Base-by-base conservation (phyloP, 2,329 filamentous ascomycete species). In the Aspergillus thermomutatus region DNA sequence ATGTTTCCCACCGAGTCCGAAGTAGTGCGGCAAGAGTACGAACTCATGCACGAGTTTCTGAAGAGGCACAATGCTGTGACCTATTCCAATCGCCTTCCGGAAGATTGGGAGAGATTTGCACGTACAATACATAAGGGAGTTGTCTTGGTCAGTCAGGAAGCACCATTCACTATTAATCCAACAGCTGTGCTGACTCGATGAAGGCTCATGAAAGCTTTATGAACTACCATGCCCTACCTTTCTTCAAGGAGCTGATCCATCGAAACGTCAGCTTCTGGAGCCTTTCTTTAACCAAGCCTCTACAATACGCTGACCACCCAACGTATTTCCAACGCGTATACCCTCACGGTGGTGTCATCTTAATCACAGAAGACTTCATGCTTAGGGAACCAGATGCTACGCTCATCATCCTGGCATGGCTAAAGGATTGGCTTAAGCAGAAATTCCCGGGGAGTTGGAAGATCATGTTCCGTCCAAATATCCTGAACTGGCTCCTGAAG, bases 341-440 rank as follows among this genome's bases (percentile, higher is more conserved):
- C 28, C 71, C 72, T 6, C 59, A 68, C 48, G 75, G 75, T 7
- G 64, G 61, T 8, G 71, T 71, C 1, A 67, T 77, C 26, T 66
- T 79, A 6, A 57, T 79, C 17, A 77, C 77, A 1, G 75, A 78
- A 56, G 75, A 76, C 47, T 64, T 74, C 11, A 70, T 77, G 54
- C 31, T 70, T 58, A 53, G 59, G 46, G 66, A 74, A 7, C 63
- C 69, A 0, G 60, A 69, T 19, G 64, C 56, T 21, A 65, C 72
- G 1, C 49, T 73, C 1, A 60, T 69, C 4, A 66, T 76, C 2
- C 55, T 79, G n/a, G 58, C 59, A 17, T 78, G 75, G 75, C 75
- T 77, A 52, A 53, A 53, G 21, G 57, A 62, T 0, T 64, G 53
- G 27, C 34, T 60, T 7, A 62, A 46, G 19, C 57, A 54, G 7